Conservation (phyloP, 1,139 yeast species). For the Kodamaea plutei region DNA sequence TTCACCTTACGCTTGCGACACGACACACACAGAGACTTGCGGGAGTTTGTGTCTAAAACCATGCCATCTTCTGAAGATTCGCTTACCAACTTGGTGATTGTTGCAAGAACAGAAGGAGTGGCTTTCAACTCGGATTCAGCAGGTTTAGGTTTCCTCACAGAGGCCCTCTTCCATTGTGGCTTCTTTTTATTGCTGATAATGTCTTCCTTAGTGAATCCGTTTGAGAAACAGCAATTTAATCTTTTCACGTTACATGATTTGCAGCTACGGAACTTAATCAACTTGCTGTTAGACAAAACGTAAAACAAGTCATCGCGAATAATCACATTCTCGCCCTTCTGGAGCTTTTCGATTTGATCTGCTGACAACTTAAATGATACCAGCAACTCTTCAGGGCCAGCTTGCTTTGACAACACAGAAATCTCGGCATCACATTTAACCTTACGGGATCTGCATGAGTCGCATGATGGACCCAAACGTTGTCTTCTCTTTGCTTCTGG, state of each 20-base stretch:
- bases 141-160: conserved; percentile 4
- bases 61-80: neutral
- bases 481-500: conserved; percentile 45
- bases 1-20: conserved; percentile 39
- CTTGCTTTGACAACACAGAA: conserved; percentile 11
- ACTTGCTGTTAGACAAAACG: conserved; percentile 28
- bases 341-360: conserved; percentile 7
- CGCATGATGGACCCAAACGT: conserved; percentile 74
- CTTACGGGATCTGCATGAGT: conserved; percentile 64
- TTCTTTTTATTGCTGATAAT: conserved; percentile 27
- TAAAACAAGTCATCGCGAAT: conserved; percentile 9
- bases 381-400: conserved; percentile 2
- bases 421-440: conserved; percentile 74
- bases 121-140: conserved; percentile 1
- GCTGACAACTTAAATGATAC: conserved; percentile 4
- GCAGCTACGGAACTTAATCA: conserved; percentile 48
- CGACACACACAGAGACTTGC: conserved; percentile 34
- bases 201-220: conserved; percentile 60
- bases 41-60: neutral
- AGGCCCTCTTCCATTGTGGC: conserved; percentile 7
- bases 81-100: conserved; percentile 11
- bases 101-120: conserved; percentile 7
- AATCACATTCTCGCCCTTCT: conserved; percentile 10
- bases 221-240: conserved; percentile 47
- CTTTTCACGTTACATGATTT: conserved; percentile 44